Base-by-base conservation (phyloP, 2,329 filamentous ascomycete genomes). In the Diplocarpon mali region DNA sequence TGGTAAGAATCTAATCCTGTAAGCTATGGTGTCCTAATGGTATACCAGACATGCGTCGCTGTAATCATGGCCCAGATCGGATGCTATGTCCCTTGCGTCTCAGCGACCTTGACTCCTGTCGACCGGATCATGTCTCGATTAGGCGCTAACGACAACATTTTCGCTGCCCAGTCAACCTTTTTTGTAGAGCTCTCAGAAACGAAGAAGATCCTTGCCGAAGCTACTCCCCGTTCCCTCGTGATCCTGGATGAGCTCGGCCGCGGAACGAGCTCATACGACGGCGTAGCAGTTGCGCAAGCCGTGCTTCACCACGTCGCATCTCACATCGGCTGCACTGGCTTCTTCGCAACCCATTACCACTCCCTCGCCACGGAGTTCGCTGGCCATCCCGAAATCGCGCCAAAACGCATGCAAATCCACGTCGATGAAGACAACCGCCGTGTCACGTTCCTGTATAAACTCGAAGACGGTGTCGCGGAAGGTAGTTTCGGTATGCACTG, bases 401-500 rank as follows among this genome's bases (percentile, higher is more conserved):
- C 89, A 3, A 84, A 85, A 58, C 78, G 92, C 12, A 98, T 98
- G 92, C 84, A 86, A 51, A 96, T 98, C 47, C 78, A 89, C 46
- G 92, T 98, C 1, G 90, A 98, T 52, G 85, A 92, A 4, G 76
- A 73, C 38, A 75, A 86, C 46, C 76, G 86, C 17, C 79, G 81
- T n/a, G 80, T 98, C n/a, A 95, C 90, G 0, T 98, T 98, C 67
- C 64, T 98, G 44, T 98, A 98, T 68, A 89, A 86, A 59, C 75
- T 98, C 0, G 92, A 96, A 64, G 77, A 86, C 12, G 92, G 92
- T 1, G 87, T 96, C 9, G 92, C 92, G 0, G 89, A 96, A 64
- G 92, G 92, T 13, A 94, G 86, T 59, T 98, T 96, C 60, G 92
- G 92, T 57, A 98, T 98, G 92, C 92, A 98, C 64, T 98, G 92